phyloP scores from a whole-genome alignment of 257 asterid genomes.

The Fraxinus excelsior region DNA sequence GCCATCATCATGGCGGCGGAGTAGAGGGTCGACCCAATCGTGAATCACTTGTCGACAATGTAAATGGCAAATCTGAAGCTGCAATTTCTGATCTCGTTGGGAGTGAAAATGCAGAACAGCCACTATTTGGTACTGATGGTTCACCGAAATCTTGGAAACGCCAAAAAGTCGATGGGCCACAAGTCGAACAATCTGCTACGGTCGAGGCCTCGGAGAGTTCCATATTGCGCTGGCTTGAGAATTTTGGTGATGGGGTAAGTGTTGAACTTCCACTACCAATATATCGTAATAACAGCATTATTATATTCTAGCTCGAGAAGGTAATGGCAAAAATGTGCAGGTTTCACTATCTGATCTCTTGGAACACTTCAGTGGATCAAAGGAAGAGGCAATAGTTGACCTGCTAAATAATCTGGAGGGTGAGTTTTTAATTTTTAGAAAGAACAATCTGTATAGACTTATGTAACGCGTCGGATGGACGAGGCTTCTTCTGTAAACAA shows the following conservation, averaged over 20 bases:
- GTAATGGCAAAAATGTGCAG: slow-evolving; percentile 42
- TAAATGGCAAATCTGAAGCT: slow-evolving; percentile 17
- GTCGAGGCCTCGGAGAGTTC: slow-evolving; percentile 58
- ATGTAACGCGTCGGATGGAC: slow-evolving; percentile 42
- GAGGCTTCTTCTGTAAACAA: slow-evolving; percentile 25
- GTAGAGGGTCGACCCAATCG: slow-evolving; percentile 17
- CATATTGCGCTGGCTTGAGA: slow-evolving; percentile 55
- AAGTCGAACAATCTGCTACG: slow-evolving; percentile 25
- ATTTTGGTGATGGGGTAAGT: slow-evolving; percentile 72
- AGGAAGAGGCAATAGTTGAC: slow-evolving; percentile 47
- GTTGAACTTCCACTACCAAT: slow-evolving; percentile 4
- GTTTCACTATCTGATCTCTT: slow-evolving; percentile 51
- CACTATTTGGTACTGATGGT: slow-evolving; percentile 26
- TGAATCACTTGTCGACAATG: slow-evolving; percentile 22
- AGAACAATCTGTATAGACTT: slow-evolving; percentile 55
- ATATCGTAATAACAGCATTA: not conserved
- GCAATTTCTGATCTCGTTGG: slow-evolving; percentile 26
- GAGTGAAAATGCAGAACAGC: slow-evolving; percentile 21
- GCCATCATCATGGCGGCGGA: slow-evolving; percentile 17
- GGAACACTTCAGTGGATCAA: slow-evolving; percentile 72
- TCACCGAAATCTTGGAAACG: slow-evolving; percentile 47
- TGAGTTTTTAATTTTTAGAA: slow-evolving; percentile 68
- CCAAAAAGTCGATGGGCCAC: slow-evolving; percentile 48
- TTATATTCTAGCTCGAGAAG: not conserved
- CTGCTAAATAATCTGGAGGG: slow-evolving; percentile 62